These are phyloP conservation scores for Kwoniella mangroviensis DNA, from an alignment of 768 basidiomycete species.

Conservation along the genomic window DNA sequence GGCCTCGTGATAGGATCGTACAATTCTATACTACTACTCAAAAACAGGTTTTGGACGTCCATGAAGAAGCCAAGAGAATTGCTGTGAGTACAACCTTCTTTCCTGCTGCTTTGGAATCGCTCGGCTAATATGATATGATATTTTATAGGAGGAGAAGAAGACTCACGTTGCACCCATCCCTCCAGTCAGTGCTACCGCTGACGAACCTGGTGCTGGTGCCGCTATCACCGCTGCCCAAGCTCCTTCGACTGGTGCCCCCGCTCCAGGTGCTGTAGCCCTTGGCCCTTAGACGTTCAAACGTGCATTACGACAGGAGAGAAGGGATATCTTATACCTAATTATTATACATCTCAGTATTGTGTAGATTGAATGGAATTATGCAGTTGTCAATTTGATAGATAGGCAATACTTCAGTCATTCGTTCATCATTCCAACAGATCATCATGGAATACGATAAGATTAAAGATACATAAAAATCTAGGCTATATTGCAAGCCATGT, in stretches of 20 bases:
- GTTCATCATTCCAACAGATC: too few relatives aligned
- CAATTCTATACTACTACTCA: constrained; percentile 84
- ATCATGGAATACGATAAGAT: too few relatives aligned
- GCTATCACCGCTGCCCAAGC: constrained; percentile 24
- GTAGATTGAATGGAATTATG: constrained; percentile 2
- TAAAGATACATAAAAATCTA: constrained; percentile 57
- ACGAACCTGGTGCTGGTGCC: constrained; percentile 26
- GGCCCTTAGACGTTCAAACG: constrained; percentile 3
- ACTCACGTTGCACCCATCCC: constrained; percentile 12
- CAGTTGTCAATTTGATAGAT: constrained; percentile 6
- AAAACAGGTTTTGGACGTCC: constrained; percentile 88
- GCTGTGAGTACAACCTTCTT: constrained; percentile 58
- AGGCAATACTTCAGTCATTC: too few relatives aligned
- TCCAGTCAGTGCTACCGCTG: constrained; percentile 23
- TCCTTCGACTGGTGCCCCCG: constrained; percentile 18
- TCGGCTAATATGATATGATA: not conserved
- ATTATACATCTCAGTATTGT: not conserved
- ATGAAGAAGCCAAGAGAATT: constrained; percentile 88
- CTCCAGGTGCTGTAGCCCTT: constrained; percentile 19
- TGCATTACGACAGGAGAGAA: not conserved
- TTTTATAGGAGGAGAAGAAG: constrained; percentile 52
- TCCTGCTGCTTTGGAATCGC: constrained; percentile 1
- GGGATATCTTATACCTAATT: not conserved
- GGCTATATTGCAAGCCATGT: constrained; percentile 51
- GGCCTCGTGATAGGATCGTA: constrained; percentile 60